Evolutionary conservation across 202 grass and related monocot genomes (phyloP).

Genomic region (Brachypodium distachyon): DNA sequence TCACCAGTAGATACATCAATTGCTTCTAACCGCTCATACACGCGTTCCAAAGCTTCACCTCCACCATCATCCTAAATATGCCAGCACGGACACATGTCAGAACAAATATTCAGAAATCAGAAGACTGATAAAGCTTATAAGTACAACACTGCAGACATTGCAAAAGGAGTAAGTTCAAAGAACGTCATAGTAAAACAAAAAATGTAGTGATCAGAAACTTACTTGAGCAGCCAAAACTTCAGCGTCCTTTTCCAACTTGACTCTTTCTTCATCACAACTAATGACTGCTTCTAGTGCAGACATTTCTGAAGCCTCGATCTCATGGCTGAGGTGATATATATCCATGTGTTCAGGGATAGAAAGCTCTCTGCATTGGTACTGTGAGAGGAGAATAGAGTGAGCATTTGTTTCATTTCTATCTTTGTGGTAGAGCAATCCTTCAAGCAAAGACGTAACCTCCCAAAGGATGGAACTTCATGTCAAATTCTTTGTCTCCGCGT

Average conservation of each 20-base stretch:
- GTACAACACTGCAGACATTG: not conserved
- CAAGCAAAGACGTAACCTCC: no score
- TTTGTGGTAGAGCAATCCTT: no score
- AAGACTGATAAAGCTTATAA: not conserved
- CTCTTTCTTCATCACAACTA: conserved; percentile 78
- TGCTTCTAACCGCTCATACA: conserved; percentile 85
- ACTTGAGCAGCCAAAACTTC: conserved; percentile 67
- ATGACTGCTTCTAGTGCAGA: conserved; percentile 72
- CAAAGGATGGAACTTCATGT: no score
- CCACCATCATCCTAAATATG: conserved; percentile 72
- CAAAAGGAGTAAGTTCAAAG: not conserved
- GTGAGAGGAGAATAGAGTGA: no score
- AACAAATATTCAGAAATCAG: not conserved
- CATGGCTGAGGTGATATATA: conserved; percentile 73
- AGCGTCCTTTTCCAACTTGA: conserved; percentile 71
- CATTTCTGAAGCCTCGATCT: conserved; percentile 96
- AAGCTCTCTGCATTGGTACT: conserved; percentile 72
- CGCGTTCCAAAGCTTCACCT: conserved; percentile 69
- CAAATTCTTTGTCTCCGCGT: no score
- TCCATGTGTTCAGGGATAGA: conserved; percentile 92
- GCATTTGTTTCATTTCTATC: no score
- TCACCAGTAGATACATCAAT: conserved; percentile 86
- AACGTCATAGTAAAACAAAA: not conserved
- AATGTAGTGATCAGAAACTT: not conserved
- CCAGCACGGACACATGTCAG: not conserved